Evolutionary conservation across 1,139 yeast genomes (phyloP).

Genomic region (Waltiozyma solani): DNA sequence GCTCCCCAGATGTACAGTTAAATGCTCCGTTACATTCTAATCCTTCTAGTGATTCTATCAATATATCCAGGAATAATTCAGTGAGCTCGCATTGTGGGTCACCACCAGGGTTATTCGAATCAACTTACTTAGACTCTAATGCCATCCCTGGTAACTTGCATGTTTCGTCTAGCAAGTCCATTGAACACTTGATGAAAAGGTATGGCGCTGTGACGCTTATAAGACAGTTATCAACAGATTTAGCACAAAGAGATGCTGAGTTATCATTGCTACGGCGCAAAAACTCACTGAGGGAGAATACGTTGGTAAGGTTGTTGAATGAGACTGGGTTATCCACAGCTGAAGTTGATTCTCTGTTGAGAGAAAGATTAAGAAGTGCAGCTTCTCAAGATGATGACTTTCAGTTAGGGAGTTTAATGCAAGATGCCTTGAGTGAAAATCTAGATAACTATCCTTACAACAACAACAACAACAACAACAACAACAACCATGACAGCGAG

Average conservation of each 20-base stretch:
- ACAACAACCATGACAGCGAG: neutral
- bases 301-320: constrained; percentile 30
- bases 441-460: constrained; percentile 3
- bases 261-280: constrained; percentile 31
- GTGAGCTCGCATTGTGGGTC: constrained; percentile 1
- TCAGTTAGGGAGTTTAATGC: constrained; percentile 18
- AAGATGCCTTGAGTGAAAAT: constrained; percentile 22
- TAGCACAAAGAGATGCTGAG: constrained; percentile 40
- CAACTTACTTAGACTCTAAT: constrained; percentile 6
- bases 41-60: neutral
- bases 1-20: neutral
- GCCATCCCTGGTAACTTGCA: constrained; percentile 29
- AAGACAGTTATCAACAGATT: constrained; percentile 38
- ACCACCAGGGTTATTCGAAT: constrained; percentile 3
- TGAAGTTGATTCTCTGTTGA: constrained; percentile 33
- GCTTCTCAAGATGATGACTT: constrained; percentile 2
- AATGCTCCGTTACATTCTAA: neutral
- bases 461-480: neutral
- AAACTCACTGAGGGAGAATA: constrained; percentile 35
- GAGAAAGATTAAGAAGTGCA: constrained; percentile 6
- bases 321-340: constrained; percentile 36
- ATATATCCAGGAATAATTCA: neutral
- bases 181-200: constrained; percentile 28
- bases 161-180: constrained; percentile 20
- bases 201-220: constrained; percentile 34